A percentile compares a stretch with the other conserved stretches of the same genome.
phyloP scores from a whole-genome alignment of 2,329 filamentous ascomycete species.

The Zymoseptoria pseudotritici region DNA sequence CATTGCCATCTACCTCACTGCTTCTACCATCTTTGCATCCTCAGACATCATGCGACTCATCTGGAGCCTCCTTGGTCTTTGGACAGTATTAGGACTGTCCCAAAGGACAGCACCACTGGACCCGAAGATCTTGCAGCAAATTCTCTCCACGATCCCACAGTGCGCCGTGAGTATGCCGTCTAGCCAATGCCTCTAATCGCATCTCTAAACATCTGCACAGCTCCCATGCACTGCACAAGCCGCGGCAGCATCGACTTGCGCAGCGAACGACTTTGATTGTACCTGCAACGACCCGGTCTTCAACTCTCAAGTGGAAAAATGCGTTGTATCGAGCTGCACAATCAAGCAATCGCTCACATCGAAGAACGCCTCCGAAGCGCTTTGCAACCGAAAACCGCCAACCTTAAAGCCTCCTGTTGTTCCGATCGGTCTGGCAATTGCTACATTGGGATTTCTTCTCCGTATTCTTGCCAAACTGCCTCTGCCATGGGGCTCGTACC shows the following conservation, averaged over 20 bases:
- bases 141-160: conserved; percentile 8
- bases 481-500: conserved; percentile 10
- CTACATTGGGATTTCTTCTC: conserved; percentile 6
- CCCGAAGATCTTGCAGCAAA: conserved; percentile 3
- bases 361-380: conserved; percentile 11
- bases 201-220: too few species aligned
- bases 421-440: conserved; percentile 5
- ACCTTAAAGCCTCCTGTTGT: conserved; percentile 3
- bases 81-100: conserved; percentile 1
- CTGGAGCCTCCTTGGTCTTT: conserved; percentile 6
- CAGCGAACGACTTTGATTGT: not conserved
- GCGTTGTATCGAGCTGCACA: conserved; percentile 5
- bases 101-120: conserved; percentile 8
- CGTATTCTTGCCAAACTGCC: conserved; percentile 11
- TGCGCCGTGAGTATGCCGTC: conserved; percentile 8
- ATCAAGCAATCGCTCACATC: conserved; percentile 10
- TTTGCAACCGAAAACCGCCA: conserved; percentile 6
- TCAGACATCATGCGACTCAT: conserved; percentile 5
- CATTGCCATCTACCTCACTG: too few species aligned
- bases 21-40: too few species aligned
- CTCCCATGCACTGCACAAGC: not conserved
- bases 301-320: conserved; percentile 4
- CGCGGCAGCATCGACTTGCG: not conserved
- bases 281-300: conserved; percentile 6
- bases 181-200: not conserved